Base-by-base conservation (phyloP, 2,329 filamentous ascomycete species). In the Calonectria naviculata region DNA sequence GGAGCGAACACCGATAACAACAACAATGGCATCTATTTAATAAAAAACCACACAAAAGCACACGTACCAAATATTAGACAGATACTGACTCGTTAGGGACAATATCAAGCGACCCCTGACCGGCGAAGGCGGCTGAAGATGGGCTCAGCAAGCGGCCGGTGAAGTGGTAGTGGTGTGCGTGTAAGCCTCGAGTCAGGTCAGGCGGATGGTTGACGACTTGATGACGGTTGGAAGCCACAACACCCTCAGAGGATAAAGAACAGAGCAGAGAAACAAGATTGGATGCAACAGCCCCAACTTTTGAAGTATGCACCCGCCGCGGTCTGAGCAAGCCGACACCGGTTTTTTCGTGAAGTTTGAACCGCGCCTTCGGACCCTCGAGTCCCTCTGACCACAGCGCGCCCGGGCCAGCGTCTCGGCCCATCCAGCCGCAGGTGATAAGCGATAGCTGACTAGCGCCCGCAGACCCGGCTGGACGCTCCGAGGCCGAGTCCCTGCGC, bases 81-180 rank as follows among this genome's bases (percentile, higher is more conserved):
- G 2, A 54, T 13, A 34, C 49, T 41, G 54, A 58, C 54, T 58
- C 36, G 31, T 41, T 17, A 58, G 46, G 29, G 42, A 62, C 44
- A 52, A 62, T 67, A 58, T 67, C 44, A 54, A 36, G 29, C 56
- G 15, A 62, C 65, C 54, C 56, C 60, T 47, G 64, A 66, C 49
- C 34, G 42, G 52, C 24, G 52, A 66, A 44, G 44, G 61, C 56
- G 44, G 67, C 67, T 21, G 54, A 65, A 54, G 52, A 61, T 28
- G 19, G 26, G 58, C 54, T 65, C 38, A 26, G 34, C 47, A 21
- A 41, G 47, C 60, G 29, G 60, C 38, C 21, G 60, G 36, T 46
- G 17, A 56, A 58, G 54, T 36, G 49, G 26, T n/a, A 47, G 29
- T 46, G 29, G 42, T 29, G 28, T 34, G 49, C 29, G 49, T 54